Percentiles rank a stretch among this genome's conserved stretches.
These are phyloP conservation scores for Paramecium biaurelia DNA, from an alignment of 73 alveolate species.

Conservation along the genomic window DNA sequence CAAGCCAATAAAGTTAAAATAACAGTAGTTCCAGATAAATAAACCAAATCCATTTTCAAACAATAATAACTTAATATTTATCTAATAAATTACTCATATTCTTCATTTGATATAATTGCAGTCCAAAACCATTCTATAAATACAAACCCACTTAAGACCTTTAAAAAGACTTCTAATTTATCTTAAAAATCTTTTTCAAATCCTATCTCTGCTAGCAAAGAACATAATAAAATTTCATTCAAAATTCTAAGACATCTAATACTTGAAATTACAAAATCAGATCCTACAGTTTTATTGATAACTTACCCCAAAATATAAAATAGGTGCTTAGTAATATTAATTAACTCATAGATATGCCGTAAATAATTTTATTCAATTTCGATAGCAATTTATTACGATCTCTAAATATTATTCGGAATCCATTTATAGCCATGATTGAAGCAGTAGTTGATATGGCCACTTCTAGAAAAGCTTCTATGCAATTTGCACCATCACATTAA, in stretches of 20 bases:
- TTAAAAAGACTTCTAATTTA: neutral
- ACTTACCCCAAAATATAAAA: constrained; percentile 40
- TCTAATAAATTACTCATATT: constrained; percentile 21
- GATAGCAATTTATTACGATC: constrained; percentile 37
- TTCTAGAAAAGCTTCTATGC: constrained; percentile 31
- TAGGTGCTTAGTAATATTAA: neutral
- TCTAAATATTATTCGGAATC: constrained; percentile 41
- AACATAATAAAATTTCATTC: constrained; percentile 32
- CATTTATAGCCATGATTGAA: neutral
- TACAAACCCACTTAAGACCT: constrained; percentile 7
- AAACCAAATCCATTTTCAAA: constrained; percentile 3
- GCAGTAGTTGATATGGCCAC: neutral
- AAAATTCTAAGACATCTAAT: constrained; percentile 46
- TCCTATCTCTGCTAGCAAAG: neutral
- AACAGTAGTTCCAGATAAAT: constrained; percentile 37
- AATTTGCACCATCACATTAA: neutral
- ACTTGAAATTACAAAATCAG: constrained; percentile 45
- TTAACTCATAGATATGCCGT: constrained; percentile 32
- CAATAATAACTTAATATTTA: constrained; percentile 34
- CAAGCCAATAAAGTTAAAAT: neutral
- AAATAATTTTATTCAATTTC: constrained; percentile 31
- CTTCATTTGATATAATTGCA: neutral
- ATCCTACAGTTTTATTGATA: neutral
- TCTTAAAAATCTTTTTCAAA: neutral
- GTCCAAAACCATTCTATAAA: constrained; percentile 57